phyloP scores from a whole-genome alignment of 2,329 filamentous ascomycete species.

The Neonectria ditissima region DNA sequence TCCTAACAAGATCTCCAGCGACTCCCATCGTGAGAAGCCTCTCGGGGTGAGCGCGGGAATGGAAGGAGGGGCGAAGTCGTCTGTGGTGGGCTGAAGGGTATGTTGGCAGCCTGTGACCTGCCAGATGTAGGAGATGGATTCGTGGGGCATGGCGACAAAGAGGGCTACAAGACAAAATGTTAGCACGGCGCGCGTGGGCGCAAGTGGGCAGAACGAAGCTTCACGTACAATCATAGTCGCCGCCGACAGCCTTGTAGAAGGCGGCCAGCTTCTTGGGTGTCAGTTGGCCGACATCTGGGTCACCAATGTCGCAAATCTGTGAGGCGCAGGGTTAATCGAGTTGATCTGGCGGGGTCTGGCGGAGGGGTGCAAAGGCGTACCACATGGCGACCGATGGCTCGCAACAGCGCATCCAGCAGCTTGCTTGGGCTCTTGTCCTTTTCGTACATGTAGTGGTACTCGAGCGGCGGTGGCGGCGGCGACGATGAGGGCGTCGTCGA shows the following conservation, averaged over 20 bases:
- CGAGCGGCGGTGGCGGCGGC: slow-evolving; percentile 45
- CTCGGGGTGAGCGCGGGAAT: slow-evolving; percentile 85
- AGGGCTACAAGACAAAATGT: slow-evolving; percentile 62
- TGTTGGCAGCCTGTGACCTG: slow-evolving; percentile 92
- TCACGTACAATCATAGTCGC: slow-evolving; percentile 75
- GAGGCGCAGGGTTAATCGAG: slow-evolving; percentile 33
- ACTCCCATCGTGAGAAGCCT: slow-evolving; percentile 95
- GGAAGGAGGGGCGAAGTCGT: slow-evolving; percentile 79
- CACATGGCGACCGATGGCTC: slow-evolving; percentile 76
- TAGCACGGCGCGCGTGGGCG: slow-evolving; percentile 8
- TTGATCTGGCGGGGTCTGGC: not conserved
- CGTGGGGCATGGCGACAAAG: slow-evolving; percentile 79
- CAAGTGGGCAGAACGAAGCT: slow-evolving; percentile 7
- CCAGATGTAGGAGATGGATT: slow-evolving; percentile 91
- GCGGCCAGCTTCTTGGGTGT: slow-evolving; percentile 78
- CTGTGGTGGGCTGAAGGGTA: slow-evolving; percentile 79
- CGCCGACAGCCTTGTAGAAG: slow-evolving; percentile 81
- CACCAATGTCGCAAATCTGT: slow-evolving; percentile 69
- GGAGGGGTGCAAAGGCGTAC: slow-evolving; percentile 60
- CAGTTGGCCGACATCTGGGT: slow-evolving; percentile 64
- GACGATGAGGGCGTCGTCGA: slow-evolving; percentile 35
- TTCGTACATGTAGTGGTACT: slow-evolving; percentile 77
- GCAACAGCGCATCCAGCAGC: slow-evolving; percentile 74
- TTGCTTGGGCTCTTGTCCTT: slow-evolving; percentile 75
- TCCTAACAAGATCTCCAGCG: slow-evolving; percentile 86